phyloP scores from a whole-genome alignment of 2,329 filamentous ascomycete genomes.

The Phialemonium atrogriseum region DNA sequence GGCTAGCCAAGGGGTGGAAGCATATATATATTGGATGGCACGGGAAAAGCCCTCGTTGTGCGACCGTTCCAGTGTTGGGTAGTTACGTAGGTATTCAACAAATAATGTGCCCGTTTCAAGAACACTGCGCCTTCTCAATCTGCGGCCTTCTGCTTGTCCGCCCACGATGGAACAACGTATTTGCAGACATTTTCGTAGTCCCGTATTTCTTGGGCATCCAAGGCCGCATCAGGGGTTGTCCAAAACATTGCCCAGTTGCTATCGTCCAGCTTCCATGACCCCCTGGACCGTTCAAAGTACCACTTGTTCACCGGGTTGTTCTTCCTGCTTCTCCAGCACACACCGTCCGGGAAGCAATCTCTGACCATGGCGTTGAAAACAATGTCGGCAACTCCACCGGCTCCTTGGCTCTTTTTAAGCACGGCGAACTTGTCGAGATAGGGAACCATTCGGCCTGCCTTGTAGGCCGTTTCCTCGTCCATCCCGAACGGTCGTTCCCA shows the following conservation, averaged over 20 bases:
- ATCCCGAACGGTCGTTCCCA: conserved; percentile 73
- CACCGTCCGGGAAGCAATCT: conserved; percentile 76
- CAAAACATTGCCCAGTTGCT: conserved; percentile 98
- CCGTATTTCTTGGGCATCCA: conserved; percentile 44
- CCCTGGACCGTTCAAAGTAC: conserved; percentile 89
- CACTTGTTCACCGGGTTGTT: conserved; percentile 97
- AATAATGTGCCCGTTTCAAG: no score
- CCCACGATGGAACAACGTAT: conserved; percentile 54
- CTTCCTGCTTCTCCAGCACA: conserved; percentile 85
- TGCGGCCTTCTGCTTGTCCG: conserved; percentile 47
- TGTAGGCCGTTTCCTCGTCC: conserved; percentile 43
- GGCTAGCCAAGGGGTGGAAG: no score
- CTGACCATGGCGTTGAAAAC: conserved; percentile 95
- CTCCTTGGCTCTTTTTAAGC: conserved; percentile 77
- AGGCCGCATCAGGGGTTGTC: conserved; percentile 65
- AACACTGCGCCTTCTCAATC: no score
- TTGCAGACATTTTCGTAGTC: conserved; percentile 74
- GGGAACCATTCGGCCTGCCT: conserved; percentile 63
- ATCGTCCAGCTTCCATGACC: conserved; percentile 72
- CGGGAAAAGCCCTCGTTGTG: no score
- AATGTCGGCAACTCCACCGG: conserved; percentile 87
- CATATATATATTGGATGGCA: no score
- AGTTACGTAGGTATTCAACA: neutral
- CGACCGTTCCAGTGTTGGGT: no score
- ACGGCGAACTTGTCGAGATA: conserved; percentile 98